Percentiles rank a stretch among this genome's conserved stretches.
These are phyloP conservation scores for Fusarium abutilonis DNA, from an alignment of 2,329 filamentous ascomycete species.

Conservation along the genomic window DNA sequence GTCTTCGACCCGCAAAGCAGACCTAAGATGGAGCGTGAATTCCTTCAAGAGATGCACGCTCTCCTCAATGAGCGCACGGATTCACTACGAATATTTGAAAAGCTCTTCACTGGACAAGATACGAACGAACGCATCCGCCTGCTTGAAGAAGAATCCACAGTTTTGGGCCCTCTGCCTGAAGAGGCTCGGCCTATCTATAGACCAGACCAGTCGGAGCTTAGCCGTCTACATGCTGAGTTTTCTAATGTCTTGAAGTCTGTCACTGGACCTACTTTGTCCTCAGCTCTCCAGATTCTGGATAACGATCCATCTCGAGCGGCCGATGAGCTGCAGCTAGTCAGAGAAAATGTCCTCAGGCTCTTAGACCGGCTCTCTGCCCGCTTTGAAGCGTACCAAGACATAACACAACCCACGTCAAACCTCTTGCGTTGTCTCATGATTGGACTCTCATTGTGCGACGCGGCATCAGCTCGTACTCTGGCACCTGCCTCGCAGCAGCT, in stretches of 20 bases:
- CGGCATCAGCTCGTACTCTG: constrained; percentile 55
- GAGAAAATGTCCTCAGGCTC: constrained; percentile 71
- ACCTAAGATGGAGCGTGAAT: constrained; percentile 71
- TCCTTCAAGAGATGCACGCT: constrained; percentile 63
- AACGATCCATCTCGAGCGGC: constrained; percentile 34
- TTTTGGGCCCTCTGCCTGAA: constrained; percentile 73
- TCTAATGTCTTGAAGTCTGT: constrained; percentile 76
- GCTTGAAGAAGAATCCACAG: constrained; percentile 68
- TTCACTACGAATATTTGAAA: constrained; percentile 72
- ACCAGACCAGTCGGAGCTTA: constrained; percentile 73
- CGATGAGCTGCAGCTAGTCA: constrained; percentile 60
- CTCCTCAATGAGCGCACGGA: constrained; percentile 66
- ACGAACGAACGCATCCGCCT: constrained; percentile 73
- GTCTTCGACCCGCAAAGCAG: constrained; percentile 82
- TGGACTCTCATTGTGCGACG: constrained; percentile 72
- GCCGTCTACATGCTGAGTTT: constrained; percentile 83
- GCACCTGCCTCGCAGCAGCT: constrained; percentile 52
- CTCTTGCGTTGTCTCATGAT: constrained; percentile 82
- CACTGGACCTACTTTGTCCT: constrained; percentile 58
- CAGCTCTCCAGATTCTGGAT: constrained; percentile 45
- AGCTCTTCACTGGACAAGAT: constrained; percentile 71
- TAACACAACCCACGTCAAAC: constrained; percentile 79
- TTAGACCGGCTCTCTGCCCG: constrained; percentile 73
- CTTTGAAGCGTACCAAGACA: constrained; percentile 85
- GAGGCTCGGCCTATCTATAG: constrained; percentile 75